Percentiles rank a stretch among this genome's conserved stretches.
Evolutionary conservation across 495 filamentous ascomycete species (phyloP).

Genomic region (Tuber microsphaerosporum): DNA sequence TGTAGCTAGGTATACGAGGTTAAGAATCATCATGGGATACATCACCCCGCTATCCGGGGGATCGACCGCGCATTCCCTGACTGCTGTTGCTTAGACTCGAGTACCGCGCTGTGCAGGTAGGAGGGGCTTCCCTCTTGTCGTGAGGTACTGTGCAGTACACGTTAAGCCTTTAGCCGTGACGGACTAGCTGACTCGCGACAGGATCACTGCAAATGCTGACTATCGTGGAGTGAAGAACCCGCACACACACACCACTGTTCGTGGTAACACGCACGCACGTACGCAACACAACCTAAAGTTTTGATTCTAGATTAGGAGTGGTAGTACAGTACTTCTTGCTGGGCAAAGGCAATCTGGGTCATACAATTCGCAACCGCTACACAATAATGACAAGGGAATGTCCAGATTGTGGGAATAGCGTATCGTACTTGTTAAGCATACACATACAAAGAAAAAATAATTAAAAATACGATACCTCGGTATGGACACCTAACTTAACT

Average conservation of each 20-base stretch:
- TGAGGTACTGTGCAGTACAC: not conserved
- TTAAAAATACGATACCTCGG: not conserved
- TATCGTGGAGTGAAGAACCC: not conserved
- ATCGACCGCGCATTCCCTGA: slow-evolving; percentile 1
- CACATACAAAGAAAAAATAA: not conserved
- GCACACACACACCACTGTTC: not conserved
- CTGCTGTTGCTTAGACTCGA: not conserved
- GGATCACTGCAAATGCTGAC: not conserved
- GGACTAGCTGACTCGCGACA: not conserved
- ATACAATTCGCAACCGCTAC: not conserved
- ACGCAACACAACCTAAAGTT: not conserved
- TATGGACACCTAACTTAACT: not conserved
- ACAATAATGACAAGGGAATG: not conserved
- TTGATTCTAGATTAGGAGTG: not conserved
- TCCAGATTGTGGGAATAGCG: not conserved
- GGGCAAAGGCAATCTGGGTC: not conserved
- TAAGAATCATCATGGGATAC: not conserved
- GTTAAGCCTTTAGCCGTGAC: not conserved
- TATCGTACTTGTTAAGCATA: not conserved
- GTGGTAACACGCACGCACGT: not conserved
- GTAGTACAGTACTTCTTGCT: not conserved
- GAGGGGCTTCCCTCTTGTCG: not conserved
- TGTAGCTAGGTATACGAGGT: not conserved
- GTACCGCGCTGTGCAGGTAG: not conserved
- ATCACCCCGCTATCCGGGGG: not conserved